Evolutionary conservation across 1,284 basidiomycete species (phyloP).

Genomic region (Rhodotorula sp.): DNA sequence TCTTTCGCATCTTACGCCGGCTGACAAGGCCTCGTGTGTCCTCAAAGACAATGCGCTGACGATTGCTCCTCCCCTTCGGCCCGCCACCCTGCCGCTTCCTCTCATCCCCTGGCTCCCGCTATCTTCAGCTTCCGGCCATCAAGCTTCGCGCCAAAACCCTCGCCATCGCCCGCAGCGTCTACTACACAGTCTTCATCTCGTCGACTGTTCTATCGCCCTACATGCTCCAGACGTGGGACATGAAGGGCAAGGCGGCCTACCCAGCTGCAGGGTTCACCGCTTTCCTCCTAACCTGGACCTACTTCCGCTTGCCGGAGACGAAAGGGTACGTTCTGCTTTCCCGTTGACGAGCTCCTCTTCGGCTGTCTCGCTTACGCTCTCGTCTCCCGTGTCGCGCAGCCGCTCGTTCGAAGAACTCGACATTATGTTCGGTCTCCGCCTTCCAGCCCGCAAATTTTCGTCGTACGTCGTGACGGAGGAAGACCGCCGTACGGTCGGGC

Average conservation of each 20-base stretch:
- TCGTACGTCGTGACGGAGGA: constrained; percentile 3
- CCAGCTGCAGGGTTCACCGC: not conserved
- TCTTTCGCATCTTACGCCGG: constrained; percentile 11
- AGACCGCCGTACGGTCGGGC: not conserved
- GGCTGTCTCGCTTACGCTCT: not conserved
- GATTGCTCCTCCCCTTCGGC: too few species aligned
- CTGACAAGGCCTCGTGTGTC: too few species aligned
- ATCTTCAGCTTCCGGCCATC: not conserved
- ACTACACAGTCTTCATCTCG: constrained; percentile 51
- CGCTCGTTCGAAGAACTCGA: constrained; percentile 6
- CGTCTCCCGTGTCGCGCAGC: not conserved
- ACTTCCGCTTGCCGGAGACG: constrained; percentile 50
- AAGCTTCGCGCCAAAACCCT: constrained; percentile 55
- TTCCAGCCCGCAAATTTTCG: not conserved
- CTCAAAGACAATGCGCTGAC: too few species aligned
- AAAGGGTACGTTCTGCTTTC: constrained; percentile 40
- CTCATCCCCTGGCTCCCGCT: too few species aligned
- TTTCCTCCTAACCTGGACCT: constrained; percentile 47
- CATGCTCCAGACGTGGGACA: constrained; percentile 47
- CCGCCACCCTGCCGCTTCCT: constrained; percentile 44
- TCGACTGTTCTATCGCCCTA: constrained; percentile 51
- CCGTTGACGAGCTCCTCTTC: too few species aligned
- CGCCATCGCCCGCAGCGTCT: constrained; percentile 54
- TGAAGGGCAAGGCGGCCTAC: constrained; percentile 45
- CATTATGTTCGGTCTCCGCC: not conserved